Conservation (phyloP, 345 rosid species). For the Eucalyptus camaldulensis region DNA sequence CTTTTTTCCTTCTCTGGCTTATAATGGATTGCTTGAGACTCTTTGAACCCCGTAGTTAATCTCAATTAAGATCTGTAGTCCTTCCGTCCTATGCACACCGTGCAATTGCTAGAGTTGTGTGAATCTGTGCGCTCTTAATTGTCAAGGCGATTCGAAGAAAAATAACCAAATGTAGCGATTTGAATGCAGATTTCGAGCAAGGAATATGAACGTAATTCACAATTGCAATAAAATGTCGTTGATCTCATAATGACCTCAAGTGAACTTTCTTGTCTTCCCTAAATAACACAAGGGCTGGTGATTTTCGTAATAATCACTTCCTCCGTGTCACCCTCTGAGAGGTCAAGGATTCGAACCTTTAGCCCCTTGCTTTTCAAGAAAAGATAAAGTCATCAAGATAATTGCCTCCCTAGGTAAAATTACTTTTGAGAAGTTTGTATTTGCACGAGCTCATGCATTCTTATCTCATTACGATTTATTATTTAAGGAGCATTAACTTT, state of each 20-base stretch:
- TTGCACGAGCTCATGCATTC: neutral
- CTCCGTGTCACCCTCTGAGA: fast-evolving
- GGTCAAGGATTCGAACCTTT: neutral
- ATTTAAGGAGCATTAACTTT: neutral
- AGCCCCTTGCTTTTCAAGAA: neutral
- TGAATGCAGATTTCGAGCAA: neutral
- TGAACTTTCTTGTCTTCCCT: neutral
- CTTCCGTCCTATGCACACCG: neutral
- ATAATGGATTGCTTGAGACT: neutral
- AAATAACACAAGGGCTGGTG: neutral
- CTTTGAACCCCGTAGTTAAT: neutral
- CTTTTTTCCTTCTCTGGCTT: neutral
- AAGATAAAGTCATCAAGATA: neutral
- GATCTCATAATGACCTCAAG: neutral
- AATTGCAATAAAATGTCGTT: neutral
- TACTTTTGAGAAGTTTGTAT: neutral
- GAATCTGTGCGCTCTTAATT: neutral
- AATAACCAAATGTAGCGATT: neutral
- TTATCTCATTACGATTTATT: neutral
- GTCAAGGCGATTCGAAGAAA: neutral
- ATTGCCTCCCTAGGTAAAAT: neutral
- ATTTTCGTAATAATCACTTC: neutral
- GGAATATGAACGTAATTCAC: neutral
- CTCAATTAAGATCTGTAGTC: neutral
- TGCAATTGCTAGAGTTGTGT: neutral